Evolutionary conservation across 2,329 filamentous ascomycete genomes (phyloP).

Genomic region (Xylaria sp.): DNA sequence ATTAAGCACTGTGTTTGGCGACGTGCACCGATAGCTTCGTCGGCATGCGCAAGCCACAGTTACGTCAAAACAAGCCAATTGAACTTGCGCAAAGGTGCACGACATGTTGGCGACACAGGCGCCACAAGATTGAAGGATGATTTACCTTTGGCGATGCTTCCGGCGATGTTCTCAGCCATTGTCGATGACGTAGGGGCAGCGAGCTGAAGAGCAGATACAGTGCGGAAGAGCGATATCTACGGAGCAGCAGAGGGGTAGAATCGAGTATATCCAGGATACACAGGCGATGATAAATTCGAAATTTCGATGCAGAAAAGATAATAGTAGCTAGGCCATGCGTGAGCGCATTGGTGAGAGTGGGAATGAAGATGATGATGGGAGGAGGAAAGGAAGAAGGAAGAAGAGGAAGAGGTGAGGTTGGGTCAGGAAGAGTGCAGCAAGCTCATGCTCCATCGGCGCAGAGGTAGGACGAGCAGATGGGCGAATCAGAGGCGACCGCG

Average conservation of each 20-base stretch:
- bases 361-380: slow-evolving; percentile 27
- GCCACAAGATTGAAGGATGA: slow-evolving; percentile 28
- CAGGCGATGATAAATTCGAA: slow-evolving; percentile 18
- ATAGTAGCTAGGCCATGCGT: slow-evolving; percentile 17
- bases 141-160: slow-evolving; percentile 49
- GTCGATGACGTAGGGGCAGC: slow-evolving; percentile 51
- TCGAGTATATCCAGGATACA: slow-evolving; percentile 21
- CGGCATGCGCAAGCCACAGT: slow-evolving; percentile 37
- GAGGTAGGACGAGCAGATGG: slow-evolving; percentile 41
- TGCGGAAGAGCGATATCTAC: slow-evolving; percentile 31
- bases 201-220: slow-evolving; percentile 41
- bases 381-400: slow-evolving; percentile 25
- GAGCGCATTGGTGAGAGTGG: slow-evolving; percentile 13
- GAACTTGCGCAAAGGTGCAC: slow-evolving; percentile 34
- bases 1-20: slow-evolving; percentile 39
- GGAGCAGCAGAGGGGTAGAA: slow-evolving; percentile 19
- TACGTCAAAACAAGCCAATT: slow-evolving; percentile 28
- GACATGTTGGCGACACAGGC: slow-evolving; percentile 28
- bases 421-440: slow-evolving; percentile 40
- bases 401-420: slow-evolving; percentile 45
- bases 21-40: slow-evolving; percentile 18
- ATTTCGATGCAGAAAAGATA: slow-evolving; percentile 11
- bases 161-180: slow-evolving; percentile 50
- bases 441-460: slow-evolving; percentile 44
- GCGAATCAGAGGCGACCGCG: slow-evolving; percentile 46